Conservation (phyloP, 106 monocot genomes). For the Acorus calamus region DNA sequence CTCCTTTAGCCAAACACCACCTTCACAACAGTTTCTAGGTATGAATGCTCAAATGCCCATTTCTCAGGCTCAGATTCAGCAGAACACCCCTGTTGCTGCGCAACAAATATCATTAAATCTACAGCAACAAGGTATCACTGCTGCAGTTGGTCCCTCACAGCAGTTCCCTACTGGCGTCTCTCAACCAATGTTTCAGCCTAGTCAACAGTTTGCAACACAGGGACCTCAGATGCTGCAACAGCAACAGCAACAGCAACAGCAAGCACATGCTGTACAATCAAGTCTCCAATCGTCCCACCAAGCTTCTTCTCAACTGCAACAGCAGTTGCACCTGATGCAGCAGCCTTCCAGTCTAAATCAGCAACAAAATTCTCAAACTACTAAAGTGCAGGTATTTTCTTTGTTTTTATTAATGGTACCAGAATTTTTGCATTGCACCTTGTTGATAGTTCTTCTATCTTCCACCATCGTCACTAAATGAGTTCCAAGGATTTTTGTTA, state of each 20-base stretch:
- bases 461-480: no score
- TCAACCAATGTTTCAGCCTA: constrained; percentile 47
- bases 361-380: constrained; percentile 44
- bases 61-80: constrained; percentile 40
- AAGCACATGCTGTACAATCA: constrained; percentile 69
- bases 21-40: constrained; percentile 39
- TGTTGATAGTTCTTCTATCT: no score
- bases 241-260: constrained; percentile 77
- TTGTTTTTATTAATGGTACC: no score
- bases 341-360: constrained; percentile 47
- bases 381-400: constrained; percentile 61
- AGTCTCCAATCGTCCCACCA: constrained; percentile 85
- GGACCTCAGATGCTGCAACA: constrained; percentile 54
- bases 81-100: constrained; percentile 23
- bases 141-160: constrained; percentile 33
- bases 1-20: constrained; percentile 27
- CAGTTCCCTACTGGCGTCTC: constrained; percentile 39
- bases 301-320: constrained; percentile 73
- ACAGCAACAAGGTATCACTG: constrained; percentile 26
- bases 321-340: constrained; percentile 72
- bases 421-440: no score
- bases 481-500: no score
- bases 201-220: constrained; percentile 60
- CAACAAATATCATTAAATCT: constrained; percentile 28
- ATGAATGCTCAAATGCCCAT: constrained; percentile 30